Percentiles rank a stretch among this genome's conserved stretches.
Conservation (phyloP, 768 basidiomycete species). For the Mycena galopus region DNA sequence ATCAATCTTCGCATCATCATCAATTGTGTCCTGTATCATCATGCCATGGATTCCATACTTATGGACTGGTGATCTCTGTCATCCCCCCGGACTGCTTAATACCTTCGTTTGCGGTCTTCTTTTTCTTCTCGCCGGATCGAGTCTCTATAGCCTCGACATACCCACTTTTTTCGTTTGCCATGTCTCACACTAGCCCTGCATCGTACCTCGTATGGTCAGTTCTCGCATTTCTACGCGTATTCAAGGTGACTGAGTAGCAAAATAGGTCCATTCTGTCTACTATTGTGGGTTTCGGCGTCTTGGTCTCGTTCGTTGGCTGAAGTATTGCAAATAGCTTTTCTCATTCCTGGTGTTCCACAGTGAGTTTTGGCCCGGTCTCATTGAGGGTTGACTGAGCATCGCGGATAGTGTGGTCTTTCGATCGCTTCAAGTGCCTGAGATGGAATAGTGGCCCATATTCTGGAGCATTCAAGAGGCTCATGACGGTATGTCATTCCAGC, state of each 20-base stretch:
- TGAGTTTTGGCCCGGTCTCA: no score
- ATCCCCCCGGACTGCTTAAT: slow-evolving; percentile 12
- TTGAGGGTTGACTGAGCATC: no score
- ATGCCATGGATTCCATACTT: no score
- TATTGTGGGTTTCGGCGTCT: slow-evolving; percentile 56
- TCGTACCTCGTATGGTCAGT: slow-evolving; percentile 63
- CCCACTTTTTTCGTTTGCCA: slow-evolving; percentile 41
- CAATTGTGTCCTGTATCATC: no score
- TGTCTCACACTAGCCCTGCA: slow-evolving; percentile 76
- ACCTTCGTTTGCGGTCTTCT: slow-evolving; percentile 28
- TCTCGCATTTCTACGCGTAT: neutral
- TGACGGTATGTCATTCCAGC: slow-evolving; percentile 69
- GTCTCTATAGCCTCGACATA: slow-evolving; percentile 34
- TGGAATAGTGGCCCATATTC: slow-evolving; percentile 77
- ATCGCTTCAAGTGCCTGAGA: slow-evolving; percentile 79
- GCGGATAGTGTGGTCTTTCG: slow-evolving; percentile 74
- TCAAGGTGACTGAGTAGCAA: neutral
- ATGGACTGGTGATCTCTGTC: neutral
- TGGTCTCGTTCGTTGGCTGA: neutral
- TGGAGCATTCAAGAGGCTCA: slow-evolving; percentile 87
- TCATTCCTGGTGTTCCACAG: no score
- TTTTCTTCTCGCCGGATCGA: slow-evolving; percentile 43
- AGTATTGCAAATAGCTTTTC: neutral
- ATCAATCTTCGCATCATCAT: slow-evolving; percentile 20
- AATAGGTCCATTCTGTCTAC: slow-evolving; percentile 63